Conservation (phyloP, 768 basidiomycete species). For the Pulveroboletus sp. region DNA sequence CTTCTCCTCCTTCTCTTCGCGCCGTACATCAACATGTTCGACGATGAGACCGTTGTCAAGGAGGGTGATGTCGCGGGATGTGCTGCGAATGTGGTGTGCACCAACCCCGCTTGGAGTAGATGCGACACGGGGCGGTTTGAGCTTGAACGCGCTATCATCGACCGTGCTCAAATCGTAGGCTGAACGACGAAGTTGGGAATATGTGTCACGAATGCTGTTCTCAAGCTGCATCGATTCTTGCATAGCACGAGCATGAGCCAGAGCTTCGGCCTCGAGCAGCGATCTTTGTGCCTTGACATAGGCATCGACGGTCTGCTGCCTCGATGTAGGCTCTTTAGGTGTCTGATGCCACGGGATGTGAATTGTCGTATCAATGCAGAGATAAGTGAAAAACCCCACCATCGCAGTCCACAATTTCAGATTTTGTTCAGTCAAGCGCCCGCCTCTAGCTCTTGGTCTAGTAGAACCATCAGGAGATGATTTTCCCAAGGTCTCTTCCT, state of each 20-base stretch:
- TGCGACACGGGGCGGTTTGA: slow-evolving; percentile 53
- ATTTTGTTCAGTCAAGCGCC: slow-evolving; percentile 70
- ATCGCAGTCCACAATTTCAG: slow-evolving; percentile 75
- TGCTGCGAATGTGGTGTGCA: slow-evolving; percentile 41
- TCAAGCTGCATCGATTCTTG: slow-evolving; percentile 75
- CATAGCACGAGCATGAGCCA: slow-evolving; percentile 72
- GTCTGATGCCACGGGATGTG: slow-evolving; percentile 49
- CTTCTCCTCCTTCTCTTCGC: slow-evolving; percentile 70
- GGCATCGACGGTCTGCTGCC: slow-evolving; percentile 72
- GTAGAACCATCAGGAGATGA: slow-evolving; percentile 47
- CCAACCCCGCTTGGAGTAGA: slow-evolving; percentile 29
- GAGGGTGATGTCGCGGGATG: slow-evolving; percentile 71
- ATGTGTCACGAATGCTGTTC: slow-evolving; percentile 73
- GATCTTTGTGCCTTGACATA: slow-evolving; percentile 82
- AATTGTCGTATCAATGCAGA: background rate
- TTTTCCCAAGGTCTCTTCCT: slow-evolving; percentile 49
- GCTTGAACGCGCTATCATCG: slow-evolving; percentile 62
- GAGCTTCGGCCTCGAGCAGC: slow-evolving; percentile 76
- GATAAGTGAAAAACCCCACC: slow-evolving; percentile 41
- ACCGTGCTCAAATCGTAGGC: slow-evolving; percentile 57
- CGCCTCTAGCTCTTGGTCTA: slow-evolving; percentile 61
- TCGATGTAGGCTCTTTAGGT: slow-evolving; percentile 82
- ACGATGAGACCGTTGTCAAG: slow-evolving; percentile 88
- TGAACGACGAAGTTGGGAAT: slow-evolving; percentile 73
- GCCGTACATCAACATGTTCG: slow-evolving; percentile 79